A percentile compares a stretch with the other conserved stretches of the same genome.
Conservation (phyloP, 306 rosid genomes). For the Vigna radiata region DNA sequence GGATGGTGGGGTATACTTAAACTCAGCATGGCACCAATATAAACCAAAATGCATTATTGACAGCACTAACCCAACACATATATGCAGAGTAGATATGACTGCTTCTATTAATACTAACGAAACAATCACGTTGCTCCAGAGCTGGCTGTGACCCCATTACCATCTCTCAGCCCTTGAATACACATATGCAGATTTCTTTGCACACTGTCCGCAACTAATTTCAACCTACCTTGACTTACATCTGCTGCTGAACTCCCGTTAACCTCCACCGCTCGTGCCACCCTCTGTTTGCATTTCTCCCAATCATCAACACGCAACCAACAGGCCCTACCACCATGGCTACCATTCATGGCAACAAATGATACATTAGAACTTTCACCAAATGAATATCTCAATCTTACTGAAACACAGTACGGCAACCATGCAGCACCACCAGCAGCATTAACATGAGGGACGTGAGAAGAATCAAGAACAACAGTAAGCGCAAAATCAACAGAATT, state of each 20-base stretch:
- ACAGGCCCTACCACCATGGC: conserved; percentile 99
- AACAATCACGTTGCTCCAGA: conserved; percentile 63
- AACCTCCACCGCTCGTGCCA: conserved; percentile 74
- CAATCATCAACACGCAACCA: conserved; percentile 89
- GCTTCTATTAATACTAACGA: conserved; percentile 21
- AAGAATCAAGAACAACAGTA: conserved; percentile 96
- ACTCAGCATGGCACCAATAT: conserved; percentile 40
- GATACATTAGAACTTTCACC: conserved; percentile 80
- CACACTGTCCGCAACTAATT: conserved; percentile 82
- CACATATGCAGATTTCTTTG: conserved; percentile 77
- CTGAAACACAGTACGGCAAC: conserved; percentile 97
- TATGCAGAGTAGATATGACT: conserved; percentile 14
- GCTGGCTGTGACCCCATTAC: conserved; percentile 67
- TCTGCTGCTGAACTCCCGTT: conserved; percentile 70
- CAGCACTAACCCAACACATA: conserved; percentile 42
- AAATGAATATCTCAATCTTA: conserved; percentile 84
- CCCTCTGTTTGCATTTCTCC: conserved; percentile 88
- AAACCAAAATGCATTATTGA: conserved; percentile 40
- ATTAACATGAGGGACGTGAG: conserved; percentile 85
- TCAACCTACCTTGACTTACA: conserved; percentile 90
- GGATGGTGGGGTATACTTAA: conserved; percentile 25
- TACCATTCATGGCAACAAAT: conserved; percentile 93
- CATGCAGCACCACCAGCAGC: conserved; percentile 99
- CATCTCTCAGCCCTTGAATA: conserved; percentile 92
- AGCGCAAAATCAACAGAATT: conserved; percentile 93